Evolutionary conservation across 495 filamentous ascomycete species (phyloP).

Genomic region (Aspergillus homomorphus): DNA sequence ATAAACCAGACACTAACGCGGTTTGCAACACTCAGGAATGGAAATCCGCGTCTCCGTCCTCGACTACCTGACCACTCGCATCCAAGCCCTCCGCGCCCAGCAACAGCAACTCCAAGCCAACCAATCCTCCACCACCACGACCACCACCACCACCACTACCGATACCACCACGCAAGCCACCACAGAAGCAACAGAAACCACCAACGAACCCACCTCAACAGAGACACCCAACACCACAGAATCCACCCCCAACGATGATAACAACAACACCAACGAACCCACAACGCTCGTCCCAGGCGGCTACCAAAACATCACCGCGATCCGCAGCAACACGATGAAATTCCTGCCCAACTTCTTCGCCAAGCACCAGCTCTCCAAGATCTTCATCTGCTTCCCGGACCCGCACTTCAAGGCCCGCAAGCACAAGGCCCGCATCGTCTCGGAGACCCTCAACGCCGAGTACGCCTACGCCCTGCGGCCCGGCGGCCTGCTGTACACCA

Average conservation of each 20-base stretch:
- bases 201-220: not conserved
- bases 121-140: constrained; percentile 14
- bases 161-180: not conserved
- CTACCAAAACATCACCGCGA: constrained; percentile 82
- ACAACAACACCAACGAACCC: not conserved
- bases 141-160: constrained; percentile 7
- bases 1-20: not conserved
- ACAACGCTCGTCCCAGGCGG: constrained; percentile 32
- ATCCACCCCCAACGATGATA: not conserved
- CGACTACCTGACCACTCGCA: constrained; percentile 82
- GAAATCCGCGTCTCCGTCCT: constrained; percentile 89
- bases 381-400: constrained; percentile 98
- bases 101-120: constrained; percentile 42
- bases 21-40: constrained; percentile 50
- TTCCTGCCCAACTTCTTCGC: constrained; percentile 95
- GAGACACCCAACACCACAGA: not conserved
- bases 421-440: constrained; percentile 93
- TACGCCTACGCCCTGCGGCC: constrained; percentile 86
- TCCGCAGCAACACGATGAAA: constrained; percentile 96
- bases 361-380: constrained; percentile 69
- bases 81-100: constrained; percentile 73
- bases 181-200: not conserved
- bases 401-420: constrained; percentile 97
- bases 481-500: constrained; percentile 86
- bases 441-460: constrained; percentile 80